These are phyloP conservation scores for Lachancea kluyveri DNA, from an alignment of 805 yeast genomes.

Conservation along the genomic window DNA sequence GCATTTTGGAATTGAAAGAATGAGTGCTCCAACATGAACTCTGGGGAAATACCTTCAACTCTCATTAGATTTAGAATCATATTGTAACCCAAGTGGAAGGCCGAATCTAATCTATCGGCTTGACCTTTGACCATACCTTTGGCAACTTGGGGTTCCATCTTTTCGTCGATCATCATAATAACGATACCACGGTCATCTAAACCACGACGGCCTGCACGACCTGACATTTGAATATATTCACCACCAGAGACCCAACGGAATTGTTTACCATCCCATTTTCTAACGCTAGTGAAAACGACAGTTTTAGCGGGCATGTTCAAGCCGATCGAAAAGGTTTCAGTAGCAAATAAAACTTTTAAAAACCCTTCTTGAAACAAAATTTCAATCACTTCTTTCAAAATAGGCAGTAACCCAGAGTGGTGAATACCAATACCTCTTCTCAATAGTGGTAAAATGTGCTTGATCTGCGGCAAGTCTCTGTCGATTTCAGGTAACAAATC, in stretches of 20 bases:
- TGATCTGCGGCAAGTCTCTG: constrained; percentile 89
- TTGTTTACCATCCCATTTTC: constrained; percentile 97
- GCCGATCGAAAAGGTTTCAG: constrained; percentile 98
- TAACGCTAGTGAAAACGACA: constrained; percentile 93
- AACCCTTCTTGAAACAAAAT: constrained; percentile 95
- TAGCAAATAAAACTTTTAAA: constrained; percentile 89
- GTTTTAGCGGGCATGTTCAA: constrained; percentile 99
- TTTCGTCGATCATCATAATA: constrained; percentile 98
- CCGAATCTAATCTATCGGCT: constrained; percentile 95
- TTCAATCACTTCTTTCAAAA: constrained; percentile 90
- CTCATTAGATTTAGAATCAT: constrained; percentile 95
- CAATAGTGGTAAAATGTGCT: constrained; percentile 80
- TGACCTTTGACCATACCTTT: constrained; percentile 99
- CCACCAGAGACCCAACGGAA: constrained; percentile 99
- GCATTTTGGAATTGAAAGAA: constrained; percentile 94
- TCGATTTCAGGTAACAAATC: constrained; percentile 84
- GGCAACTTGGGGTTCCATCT: constrained; percentile 99
- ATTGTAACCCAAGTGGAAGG: constrained; percentile 94
- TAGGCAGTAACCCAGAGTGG: constrained; percentile 93
- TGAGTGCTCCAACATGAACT: constrained; percentile 90
- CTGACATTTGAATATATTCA: constrained; percentile 99
- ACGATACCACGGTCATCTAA: constrained; percentile 98
- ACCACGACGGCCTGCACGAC: constrained; percentile 99
- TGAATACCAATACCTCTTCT: constrained; percentile 98
- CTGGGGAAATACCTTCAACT: constrained; percentile 98